These are phyloP conservation scores for Zoysia matrella DNA, from an alignment of 202 grass and related monocot species.

Conservation along the genomic window DNA sequence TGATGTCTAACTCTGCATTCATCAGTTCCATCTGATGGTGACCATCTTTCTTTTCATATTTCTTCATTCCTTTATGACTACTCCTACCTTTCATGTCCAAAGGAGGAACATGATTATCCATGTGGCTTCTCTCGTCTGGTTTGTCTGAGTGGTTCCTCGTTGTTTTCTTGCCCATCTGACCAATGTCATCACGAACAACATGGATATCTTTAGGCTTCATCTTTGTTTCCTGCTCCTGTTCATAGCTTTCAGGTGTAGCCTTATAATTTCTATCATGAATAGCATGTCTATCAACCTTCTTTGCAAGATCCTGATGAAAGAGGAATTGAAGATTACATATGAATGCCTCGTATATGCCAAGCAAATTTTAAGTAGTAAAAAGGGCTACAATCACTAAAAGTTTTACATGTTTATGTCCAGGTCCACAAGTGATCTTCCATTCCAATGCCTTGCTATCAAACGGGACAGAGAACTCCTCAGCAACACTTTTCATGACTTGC, in stretches of 20 bases:
- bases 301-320: constrained; percentile 47
- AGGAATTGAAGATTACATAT: constrained; percentile 28
- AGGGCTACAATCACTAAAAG: constrained; percentile 21
- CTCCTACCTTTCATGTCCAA: constrained; percentile 43
- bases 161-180: constrained; percentile 45
- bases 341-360: constrained; percentile 14
- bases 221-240: constrained; percentile 53
- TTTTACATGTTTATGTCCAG: constrained; percentile 64
- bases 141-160: constrained; percentile 51
- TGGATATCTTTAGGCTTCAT: constrained; percentile 79
- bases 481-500: constrained; percentile 73
- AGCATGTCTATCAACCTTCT: constrained; percentile 54
- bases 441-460: constrained; percentile 63
- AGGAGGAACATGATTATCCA: constrained; percentile 38
- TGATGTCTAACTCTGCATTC: constrained; percentile 46
- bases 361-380: constrained; percentile 16
- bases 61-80: constrained; percentile 50
- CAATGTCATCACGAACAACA: constrained; percentile 62
- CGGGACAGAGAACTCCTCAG: constrained; percentile 75
- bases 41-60: constrained; percentile 51
- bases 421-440: constrained; percentile 51
- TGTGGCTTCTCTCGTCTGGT: constrained; percentile 42
- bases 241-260: constrained; percentile 40
- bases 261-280: constrained; percentile 56
- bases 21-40: constrained; percentile 41